phyloP scores from a whole-genome alignment of 2,329 filamentous ascomycete species.

The Ophiostoma tasmaniense region DNA sequence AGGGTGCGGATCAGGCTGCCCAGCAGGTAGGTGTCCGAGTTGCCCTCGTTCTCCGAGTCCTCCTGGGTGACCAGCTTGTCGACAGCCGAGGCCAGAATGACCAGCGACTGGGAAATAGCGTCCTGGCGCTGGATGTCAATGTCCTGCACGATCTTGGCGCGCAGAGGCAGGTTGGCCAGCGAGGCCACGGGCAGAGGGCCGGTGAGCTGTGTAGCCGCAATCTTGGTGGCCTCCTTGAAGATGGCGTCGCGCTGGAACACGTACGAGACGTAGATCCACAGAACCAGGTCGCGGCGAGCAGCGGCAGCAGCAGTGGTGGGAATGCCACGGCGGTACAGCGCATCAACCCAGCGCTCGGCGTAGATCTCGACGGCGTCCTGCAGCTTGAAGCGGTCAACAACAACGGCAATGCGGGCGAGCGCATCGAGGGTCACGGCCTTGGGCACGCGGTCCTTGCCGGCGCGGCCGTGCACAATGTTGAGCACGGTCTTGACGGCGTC shows the following conservation, averaged over 20 bases:
- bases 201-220: constrained; percentile 23
- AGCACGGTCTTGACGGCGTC: constrained; percentile 34
- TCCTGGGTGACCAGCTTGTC: constrained; percentile 20
- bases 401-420: constrained; percentile 35
- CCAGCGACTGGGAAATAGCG: constrained; percentile 22
- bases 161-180: constrained; percentile 24
- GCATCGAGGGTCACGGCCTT: constrained; percentile 31
- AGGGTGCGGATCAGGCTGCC: constrained; percentile 27
- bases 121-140: constrained; percentile 26
- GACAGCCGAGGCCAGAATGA: constrained; percentile 22
- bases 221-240: constrained; percentile 25
- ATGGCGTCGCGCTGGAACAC: constrained; percentile 26
- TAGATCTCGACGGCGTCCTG: constrained; percentile 36
- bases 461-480: constrained; percentile 38
- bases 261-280: constrained; percentile 28
- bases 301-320: constrained; percentile 19
- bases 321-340: constrained; percentile 19
- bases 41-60: constrained; percentile 17
- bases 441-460: constrained; percentile 33
- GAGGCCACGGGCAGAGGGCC: constrained; percentile 21
- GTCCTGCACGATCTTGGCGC: constrained; percentile 25
- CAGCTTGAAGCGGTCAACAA: constrained; percentile 37
- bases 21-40: constrained; percentile 25
- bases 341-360: constrained; percentile 33
- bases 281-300: constrained; percentile 22